Evolutionary conservation across 2,329 filamentous ascomycete species (phyloP).

Genomic region (Scedosporium dehoogii): DNA sequence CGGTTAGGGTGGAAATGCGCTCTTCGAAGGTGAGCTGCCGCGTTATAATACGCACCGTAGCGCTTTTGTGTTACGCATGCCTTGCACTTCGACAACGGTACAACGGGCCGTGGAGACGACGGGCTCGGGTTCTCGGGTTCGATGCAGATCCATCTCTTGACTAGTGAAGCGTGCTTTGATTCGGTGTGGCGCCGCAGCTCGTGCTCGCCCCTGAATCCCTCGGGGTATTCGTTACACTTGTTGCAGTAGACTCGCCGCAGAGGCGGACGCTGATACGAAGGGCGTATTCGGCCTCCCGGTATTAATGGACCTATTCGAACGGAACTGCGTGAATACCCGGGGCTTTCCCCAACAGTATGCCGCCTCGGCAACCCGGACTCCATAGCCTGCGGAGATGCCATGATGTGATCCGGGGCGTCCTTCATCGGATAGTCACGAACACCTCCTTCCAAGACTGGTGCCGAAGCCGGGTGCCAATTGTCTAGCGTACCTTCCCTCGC

Average conservation of each 20-base stretch:
- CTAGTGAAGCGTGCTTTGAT: slow-evolving; percentile 44
- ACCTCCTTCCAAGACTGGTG: slow-evolving; percentile 7
- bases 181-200: slow-evolving; percentile 63
- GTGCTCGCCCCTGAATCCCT: slow-evolving; percentile 85
- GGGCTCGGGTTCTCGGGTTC: slow-evolving; percentile 32
- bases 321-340: slow-evolving; percentile 27
- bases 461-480: slow-evolving; percentile 8
- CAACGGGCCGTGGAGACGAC: slow-evolving; percentile 33
- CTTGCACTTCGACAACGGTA: slow-evolving; percentile 45
- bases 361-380: slow-evolving; percentile 23
- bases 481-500: slow-evolving; percentile 4
- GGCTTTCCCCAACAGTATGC: slow-evolving; percentile 37
- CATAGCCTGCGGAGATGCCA: slow-evolving; percentile 22
- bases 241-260: slow-evolving; percentile 67
- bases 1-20: slow-evolving; percentile 48
- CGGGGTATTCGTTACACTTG: slow-evolving; percentile 70
- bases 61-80: slow-evolving; percentile 46
- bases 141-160: slow-evolving; percentile 46
- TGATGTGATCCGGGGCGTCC: slow-evolving; percentile 8
- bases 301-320: slow-evolving; percentile 32
- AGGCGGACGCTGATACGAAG: slow-evolving; percentile 42
- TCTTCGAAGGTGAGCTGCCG: slow-evolving; percentile 46
- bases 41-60: slow-evolving; percentile 50
- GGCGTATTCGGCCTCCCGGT: slow-evolving; percentile 25
- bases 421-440: slow-evolving; percentile 1